These are phyloP conservation scores for Rhizopogon vulgaris DNA, from an alignment of 768 basidiomycete genomes.

Conservation along the genomic window DNA sequence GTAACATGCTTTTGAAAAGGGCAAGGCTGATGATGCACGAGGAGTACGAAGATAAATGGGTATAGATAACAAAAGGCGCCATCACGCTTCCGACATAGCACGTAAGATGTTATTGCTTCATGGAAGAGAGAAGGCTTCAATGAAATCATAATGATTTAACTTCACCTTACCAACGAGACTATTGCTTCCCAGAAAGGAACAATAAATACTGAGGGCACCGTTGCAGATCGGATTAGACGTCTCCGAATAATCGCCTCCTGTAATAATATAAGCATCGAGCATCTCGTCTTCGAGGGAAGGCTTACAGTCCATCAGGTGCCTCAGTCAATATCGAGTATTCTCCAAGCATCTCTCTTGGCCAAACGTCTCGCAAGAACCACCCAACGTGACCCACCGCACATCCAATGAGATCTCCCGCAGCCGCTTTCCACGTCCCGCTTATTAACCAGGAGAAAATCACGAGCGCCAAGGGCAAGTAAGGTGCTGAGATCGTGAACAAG, in stretches of 20 bases:
- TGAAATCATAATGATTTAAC: not conserved
- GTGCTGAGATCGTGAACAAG: constrained; percentile 88
- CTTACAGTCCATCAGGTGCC: constrained; percentile 65
- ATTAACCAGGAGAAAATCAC: constrained; percentile 82
- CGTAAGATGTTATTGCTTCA: not conserved
- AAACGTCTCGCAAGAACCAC: constrained; percentile 82
- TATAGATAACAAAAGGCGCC: not conserved
- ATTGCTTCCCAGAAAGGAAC: not conserved
- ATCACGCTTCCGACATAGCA: not conserved
- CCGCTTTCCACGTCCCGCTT: constrained; percentile 80
- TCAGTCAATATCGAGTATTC: constrained; percentile 68
- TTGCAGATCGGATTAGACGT: constrained; percentile 22
- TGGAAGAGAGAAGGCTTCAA: not conserved
- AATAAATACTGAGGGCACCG: not conserved
- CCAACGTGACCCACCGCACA: constrained; percentile 84
- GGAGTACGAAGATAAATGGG: not conserved
- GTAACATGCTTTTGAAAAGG: not conserved
- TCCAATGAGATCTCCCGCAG: constrained; percentile 75
- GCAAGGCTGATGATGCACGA: not conserved
- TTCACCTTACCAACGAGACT: not conserved
- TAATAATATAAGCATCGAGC: constrained; percentile 3
- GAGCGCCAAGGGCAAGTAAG: constrained; percentile 89
- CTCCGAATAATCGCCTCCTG: constrained; percentile 67
- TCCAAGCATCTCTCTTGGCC: constrained; percentile 83
- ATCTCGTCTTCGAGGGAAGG: constrained; percentile 11